Conservation (phyloP, 257 asterid species). For the Ehretia macrophylla region DNA sequence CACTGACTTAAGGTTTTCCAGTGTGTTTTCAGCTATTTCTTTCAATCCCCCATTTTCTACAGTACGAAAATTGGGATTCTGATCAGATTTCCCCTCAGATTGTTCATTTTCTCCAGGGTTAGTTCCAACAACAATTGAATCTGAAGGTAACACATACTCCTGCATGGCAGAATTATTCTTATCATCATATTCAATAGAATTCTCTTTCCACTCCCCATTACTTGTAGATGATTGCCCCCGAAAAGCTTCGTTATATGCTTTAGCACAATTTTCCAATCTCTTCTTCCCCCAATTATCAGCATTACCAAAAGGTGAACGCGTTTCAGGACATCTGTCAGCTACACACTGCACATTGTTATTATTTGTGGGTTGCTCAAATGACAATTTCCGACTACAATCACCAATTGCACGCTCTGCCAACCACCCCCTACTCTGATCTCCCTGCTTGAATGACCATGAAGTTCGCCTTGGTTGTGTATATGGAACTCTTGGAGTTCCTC, state of each 20-base stretch:
- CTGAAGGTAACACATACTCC: slow-evolving; percentile 13
- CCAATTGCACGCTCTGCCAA: slow-evolving; percentile 7
- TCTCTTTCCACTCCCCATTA: background rate
- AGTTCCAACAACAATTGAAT: background rate
- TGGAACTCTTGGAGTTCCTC: slow-evolving; percentile 30
- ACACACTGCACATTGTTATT: slow-evolving; percentile 4
- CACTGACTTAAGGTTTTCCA: slow-evolving; percentile 4
- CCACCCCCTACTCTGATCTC: slow-evolving; percentile 12
- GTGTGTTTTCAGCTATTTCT: slow-evolving; percentile 9
- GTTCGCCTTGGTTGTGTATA: slow-evolving; percentile 52
- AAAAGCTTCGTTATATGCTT: slow-evolving; percentile 4
- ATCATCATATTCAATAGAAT: background rate
- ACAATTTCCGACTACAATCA: slow-evolving; percentile 20
- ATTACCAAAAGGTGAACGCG: no score
- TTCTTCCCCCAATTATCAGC: no score
- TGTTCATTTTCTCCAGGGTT: slow-evolving; percentile 4
- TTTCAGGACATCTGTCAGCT: background rate
- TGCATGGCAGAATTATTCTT: slow-evolving; percentile 10
- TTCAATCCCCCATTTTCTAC: background rate
- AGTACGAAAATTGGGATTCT: background rate
- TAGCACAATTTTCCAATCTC: slow-evolving; percentile 1
- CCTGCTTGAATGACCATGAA: slow-evolving; percentile 9
- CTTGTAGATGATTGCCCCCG: background rate
- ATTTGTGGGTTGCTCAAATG: slow-evolving; percentile 12
- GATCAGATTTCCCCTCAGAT: slow-evolving; percentile 8